A percentile compares a stretch with the other conserved stretches of the same genome.
Conservation (phyloP, 192 early-diverging fungal species). For the Umbelopsis sp. region DNA sequence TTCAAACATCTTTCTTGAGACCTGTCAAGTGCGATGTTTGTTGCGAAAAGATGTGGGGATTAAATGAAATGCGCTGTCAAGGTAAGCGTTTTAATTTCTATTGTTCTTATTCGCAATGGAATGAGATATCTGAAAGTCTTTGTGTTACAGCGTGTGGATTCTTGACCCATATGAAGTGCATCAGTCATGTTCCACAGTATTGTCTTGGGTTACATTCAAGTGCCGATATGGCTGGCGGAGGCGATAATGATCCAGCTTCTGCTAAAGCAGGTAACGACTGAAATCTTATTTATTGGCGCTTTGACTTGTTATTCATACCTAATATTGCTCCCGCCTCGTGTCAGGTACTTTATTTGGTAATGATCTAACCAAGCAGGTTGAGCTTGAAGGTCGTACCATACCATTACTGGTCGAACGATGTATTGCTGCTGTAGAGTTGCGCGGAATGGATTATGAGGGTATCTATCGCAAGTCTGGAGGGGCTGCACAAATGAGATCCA, state of each 20-base stretch:
- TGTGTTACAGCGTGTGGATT: constrained; percentile 47
- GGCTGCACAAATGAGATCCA: constrained; percentile 66
- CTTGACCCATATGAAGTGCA: constrained; percentile 49
- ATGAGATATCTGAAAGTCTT: not conserved
- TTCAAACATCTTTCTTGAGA: constrained; percentile 44
- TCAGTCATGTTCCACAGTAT: constrained; percentile 36
- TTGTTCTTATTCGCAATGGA: not conserved
- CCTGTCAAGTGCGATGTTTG: constrained; percentile 56
- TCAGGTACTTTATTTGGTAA: constrained; percentile 66
- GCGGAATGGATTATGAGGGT: constrained; percentile 73
- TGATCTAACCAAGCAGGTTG: constrained; percentile 56
- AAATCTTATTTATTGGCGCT: not conserved
- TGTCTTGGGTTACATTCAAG: constrained; percentile 33
- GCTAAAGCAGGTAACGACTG: constrained; percentile 21
- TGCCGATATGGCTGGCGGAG: constrained; percentile 4
- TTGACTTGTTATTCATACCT: not conserved
- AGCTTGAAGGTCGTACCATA: constrained; percentile 57
- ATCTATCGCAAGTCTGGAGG: constrained; percentile 83
- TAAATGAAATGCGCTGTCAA: constrained; percentile 50
- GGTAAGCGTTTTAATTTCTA: constrained; percentile 32
- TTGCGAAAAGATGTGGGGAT: constrained; percentile 61
- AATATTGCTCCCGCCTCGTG: not conserved
- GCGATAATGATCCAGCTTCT: constrained; percentile 5
- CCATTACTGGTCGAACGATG: constrained; percentile 72
- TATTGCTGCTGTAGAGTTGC: constrained; percentile 64